Percentiles rank a stretch among this genome's conserved stretches.
phyloP scores from a whole-genome alignment of 306 rosid species.

The Medicago arabica region DNA sequence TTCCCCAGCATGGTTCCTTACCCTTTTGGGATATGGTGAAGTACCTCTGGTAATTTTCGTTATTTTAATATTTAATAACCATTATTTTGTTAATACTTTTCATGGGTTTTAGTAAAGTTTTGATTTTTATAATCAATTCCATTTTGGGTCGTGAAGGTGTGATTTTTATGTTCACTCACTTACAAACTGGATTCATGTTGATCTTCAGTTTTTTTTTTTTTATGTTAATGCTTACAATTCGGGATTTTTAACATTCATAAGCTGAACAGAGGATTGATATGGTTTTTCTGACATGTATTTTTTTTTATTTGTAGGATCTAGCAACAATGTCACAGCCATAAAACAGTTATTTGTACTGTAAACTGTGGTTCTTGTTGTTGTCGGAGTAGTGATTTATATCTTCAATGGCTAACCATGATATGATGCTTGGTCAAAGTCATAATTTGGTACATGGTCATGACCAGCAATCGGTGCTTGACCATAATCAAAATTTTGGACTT shows the following conservation, averaged over 20 bases:
- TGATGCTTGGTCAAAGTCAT: slow-evolving; percentile 77
- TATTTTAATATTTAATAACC: not conserved
- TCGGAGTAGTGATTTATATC: slow-evolving; percentile 33
- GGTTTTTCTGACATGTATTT: slow-evolving; percentile 23
- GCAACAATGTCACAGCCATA: slow-evolving; percentile 45
- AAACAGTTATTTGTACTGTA: not conserved
- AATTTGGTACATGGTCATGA: slow-evolving; percentile 69
- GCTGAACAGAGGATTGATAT: not conserved
- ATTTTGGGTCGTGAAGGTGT: slow-evolving; percentile 10
- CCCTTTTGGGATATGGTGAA: slow-evolving; percentile 32
- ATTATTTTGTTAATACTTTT: not conserved
- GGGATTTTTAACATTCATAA: not conserved
- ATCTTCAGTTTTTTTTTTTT: not conserved
- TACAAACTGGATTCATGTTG: not conserved
- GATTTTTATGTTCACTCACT: slow-evolving; percentile 1
- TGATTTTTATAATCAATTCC: slow-evolving; percentile 15
- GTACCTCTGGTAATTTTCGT: slow-evolving; percentile 30
- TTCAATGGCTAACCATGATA: slow-evolving; percentile 76
- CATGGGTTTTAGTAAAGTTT: slow-evolving; percentile 9
- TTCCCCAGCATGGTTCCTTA: slow-evolving; percentile 21
- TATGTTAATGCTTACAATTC: not conserved
- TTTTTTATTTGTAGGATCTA: slow-evolving; percentile 38
- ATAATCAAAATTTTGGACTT: slow-evolving; percentile 65
- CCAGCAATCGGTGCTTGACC: slow-evolving; percentile 67
- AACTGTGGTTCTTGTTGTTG: not conserved